A percentile compares a stretch with the other conserved stretches of the same genome.
Conservation (phyloP, 805 yeast species). For the Candida broadrunensis region DNA sequence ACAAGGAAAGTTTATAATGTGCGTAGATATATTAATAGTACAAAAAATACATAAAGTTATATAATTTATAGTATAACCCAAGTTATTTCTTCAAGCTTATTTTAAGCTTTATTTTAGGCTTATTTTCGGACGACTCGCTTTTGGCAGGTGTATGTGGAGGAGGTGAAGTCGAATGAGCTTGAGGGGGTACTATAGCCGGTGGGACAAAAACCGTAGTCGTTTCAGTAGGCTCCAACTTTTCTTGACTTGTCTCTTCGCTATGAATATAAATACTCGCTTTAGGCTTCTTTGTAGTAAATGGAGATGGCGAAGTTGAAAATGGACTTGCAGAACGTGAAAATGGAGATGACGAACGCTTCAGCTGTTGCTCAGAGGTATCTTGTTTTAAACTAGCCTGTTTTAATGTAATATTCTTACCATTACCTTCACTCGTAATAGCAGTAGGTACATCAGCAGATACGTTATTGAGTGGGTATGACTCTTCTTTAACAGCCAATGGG, state of each 20-base stretch:
- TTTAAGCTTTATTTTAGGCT: slow-evolving; percentile 2
- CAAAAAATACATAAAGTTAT: no score
- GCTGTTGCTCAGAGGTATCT: no score
- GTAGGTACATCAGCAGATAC: no score
- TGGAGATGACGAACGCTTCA: slow-evolving; percentile 8
- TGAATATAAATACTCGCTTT: slow-evolving; percentile 29
- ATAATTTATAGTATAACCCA: background rate
- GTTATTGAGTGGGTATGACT: no score
- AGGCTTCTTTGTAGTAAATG: slow-evolving; percentile 14
- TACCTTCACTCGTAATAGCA: no score
- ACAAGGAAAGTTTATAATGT: no score
- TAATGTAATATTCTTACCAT: no score
- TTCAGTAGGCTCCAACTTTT: background rate
- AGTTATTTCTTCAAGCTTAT: slow-evolving; percentile 1
- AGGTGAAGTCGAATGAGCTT: background rate
- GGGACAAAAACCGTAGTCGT: background rate
- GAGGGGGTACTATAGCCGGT: background rate
- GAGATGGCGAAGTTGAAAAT: slow-evolving; percentile 9
- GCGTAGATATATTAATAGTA: no score
- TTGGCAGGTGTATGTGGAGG: background rate
- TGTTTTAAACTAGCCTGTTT: no score
- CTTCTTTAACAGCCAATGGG: no score
- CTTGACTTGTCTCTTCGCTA: background rate
- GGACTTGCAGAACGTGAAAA: slow-evolving; percentile 17
- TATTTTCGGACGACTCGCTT: background rate